phyloP scores from a whole-genome alignment of 805 yeast species.

The Kuraishia molischiana region DNA sequence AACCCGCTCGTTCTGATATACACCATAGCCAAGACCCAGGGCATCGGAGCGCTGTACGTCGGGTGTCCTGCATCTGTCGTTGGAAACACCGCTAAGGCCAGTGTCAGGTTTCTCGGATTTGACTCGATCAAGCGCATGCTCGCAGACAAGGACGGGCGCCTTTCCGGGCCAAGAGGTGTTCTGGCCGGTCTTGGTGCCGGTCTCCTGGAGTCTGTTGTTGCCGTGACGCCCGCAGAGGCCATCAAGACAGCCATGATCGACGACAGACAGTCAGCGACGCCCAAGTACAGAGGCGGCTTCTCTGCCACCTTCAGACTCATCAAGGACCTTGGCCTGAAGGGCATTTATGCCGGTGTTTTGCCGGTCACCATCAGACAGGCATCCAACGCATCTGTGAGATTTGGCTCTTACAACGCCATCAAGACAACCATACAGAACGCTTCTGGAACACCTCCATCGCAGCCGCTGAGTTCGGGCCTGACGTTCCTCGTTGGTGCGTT shows the following conservation, averaged over 20 bases:
- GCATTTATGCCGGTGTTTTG: conserved; percentile 79
- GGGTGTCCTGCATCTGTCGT: conserved; percentile 96
- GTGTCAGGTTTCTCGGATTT: conserved; percentile 89
- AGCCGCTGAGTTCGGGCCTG: conserved; percentile 66
- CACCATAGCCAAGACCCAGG: conserved; percentile 69
- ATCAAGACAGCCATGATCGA: conserved; percentile 93
- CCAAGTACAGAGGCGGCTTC: conserved; percentile 64
- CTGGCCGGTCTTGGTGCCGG: conserved; percentile 98
- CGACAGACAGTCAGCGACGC: conserved; percentile 70
- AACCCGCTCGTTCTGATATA: conserved; percentile 80
- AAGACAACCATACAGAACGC: conserved; percentile 69
- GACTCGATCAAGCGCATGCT: conserved; percentile 74
- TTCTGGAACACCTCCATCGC: conserved; percentile 52
- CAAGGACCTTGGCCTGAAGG: conserved; percentile 70
- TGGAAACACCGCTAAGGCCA: conserved; percentile 94
- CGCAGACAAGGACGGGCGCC: conserved; percentile 76
- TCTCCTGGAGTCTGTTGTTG: conserved; percentile 78
- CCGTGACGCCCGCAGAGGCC: conserved; percentile 96
- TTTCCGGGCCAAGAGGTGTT: conserved; percentile 86
- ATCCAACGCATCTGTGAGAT: conserved; percentile 87
- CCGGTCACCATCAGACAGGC: conserved; percentile 97
- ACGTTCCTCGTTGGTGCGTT: conserved; percentile 88
- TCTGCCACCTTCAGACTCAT: conserved; percentile 57
- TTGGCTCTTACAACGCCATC: conserved; percentile 87
- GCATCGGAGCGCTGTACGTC: conserved; percentile 70